Base-by-base conservation (phyloP, 768 basidiomycete genomes). In the Hypholoma sublateritium region DNA sequence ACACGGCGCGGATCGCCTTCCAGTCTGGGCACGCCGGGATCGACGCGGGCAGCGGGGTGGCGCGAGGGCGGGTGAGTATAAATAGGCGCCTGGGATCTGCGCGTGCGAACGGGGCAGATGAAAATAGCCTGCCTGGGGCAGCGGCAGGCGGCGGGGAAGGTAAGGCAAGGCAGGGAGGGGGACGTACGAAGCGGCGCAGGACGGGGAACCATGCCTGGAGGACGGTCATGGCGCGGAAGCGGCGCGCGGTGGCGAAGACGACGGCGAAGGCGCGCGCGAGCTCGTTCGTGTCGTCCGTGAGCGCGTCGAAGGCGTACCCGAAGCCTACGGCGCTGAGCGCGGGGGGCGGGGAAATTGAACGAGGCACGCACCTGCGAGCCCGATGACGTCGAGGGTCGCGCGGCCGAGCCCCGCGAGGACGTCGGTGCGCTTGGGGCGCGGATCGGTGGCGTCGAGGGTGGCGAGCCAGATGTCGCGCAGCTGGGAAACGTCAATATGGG, bases 341-440 rank as follows among this genome's bases (percentile, higher is more conserved):
- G n/a, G n/a, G n/a, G n/a, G n/a, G n/a, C n/a, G n/a, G n/a, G n/a
- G n/a, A n/a, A n/a, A n/a, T n/a, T n/a, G n/a, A n/a, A n/a, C n/a
- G 16, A 43, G 25, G 32, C 17, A 54, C 28, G 21, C 73, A 62
- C 88, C 85, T 73, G 76, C 85, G 37, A 88, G 75, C 7, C 89
- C 90, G 48, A 94, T 91, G 55, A 89, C 81, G 61, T 92, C 91
- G 5, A 92, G 77, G 2, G 89, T 89, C 28, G 81, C 79, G 43
- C 80, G 80, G 36, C 81, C 83, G 2, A 91, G 74, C 84, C 85
- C 90, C 0, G 76, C 69, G 41, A 87, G 72, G 4, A 84, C 80
- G 48, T 93, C 87, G 39, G 89, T 72, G 11, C 70, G 73, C 28
- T 32, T 2, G 37, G 60, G 32, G 60, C 48, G 11, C 65, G 46